These are phyloP conservation scores for Sphagnum contortum DNA, from an alignment of 225 moss, liverwort and hornwort species.

Conservation along the genomic window DNA sequence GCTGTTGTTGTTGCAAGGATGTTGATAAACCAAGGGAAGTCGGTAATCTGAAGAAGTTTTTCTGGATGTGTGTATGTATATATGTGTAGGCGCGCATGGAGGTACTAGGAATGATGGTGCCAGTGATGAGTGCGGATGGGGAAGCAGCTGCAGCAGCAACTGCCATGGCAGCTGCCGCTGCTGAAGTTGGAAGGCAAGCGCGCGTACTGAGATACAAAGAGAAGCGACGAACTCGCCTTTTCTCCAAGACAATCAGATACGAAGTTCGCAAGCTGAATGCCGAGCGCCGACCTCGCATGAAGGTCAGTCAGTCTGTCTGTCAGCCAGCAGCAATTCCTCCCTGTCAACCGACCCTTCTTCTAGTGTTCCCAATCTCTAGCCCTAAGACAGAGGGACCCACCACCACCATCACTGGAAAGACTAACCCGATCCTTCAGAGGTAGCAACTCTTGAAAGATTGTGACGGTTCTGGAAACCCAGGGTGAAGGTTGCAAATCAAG, in stretches of 20 bases:
- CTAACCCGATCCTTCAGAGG: too few species aligned
- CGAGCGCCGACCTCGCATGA: constrained; percentile 89
- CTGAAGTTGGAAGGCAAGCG: constrained; percentile 46
- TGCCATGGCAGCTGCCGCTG: background rate
- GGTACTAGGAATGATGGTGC: constrained; percentile 20
- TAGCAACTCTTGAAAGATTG: too few species aligned
- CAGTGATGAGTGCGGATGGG: too few species aligned
- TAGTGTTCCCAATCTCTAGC: too few species aligned
- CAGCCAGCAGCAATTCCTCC: background rate
- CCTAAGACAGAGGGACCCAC: too few species aligned
- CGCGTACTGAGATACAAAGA: constrained; percentile 83
- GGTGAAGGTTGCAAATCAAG: too few species aligned
- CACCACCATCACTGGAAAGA: too few species aligned
- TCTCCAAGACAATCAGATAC: constrained; percentile 92
- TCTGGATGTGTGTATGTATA: too few species aligned
- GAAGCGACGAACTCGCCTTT: constrained; percentile 74
- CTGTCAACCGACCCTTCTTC: background rate
- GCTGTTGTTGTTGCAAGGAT: too few species aligned
- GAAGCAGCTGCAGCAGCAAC: constrained; percentile 6
- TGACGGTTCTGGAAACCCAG: too few species aligned
- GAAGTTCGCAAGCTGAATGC: constrained; percentile 95
- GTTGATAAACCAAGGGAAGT: background rate
- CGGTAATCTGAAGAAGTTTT: too few species aligned
- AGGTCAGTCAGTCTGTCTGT: constrained; percentile 42
- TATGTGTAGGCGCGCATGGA: constrained; percentile 30